Evolutionary conservation across 2,329 filamentous ascomycete species (phyloP).

Genomic region (Decorospora gaudefroyi): DNA sequence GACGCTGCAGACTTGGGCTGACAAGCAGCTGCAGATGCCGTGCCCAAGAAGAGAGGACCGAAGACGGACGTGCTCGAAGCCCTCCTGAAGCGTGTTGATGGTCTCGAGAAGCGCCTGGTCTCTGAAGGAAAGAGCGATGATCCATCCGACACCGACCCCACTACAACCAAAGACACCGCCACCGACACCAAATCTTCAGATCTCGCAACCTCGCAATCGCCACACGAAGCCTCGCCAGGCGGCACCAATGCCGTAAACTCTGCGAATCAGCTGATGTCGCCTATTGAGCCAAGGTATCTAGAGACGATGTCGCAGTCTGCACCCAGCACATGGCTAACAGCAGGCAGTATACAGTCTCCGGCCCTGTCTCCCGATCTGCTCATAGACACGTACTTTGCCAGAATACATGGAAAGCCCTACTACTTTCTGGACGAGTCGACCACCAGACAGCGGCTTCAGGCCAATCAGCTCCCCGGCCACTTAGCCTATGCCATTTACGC

Average conservation of each 20-base stretch:
- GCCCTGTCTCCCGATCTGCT: constrained; percentile 63
- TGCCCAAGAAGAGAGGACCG: constrained; percentile 86
- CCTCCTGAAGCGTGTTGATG: constrained; percentile 81
- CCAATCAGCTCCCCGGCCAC: constrained; percentile 63
- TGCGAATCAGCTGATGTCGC: constrained; percentile 44
- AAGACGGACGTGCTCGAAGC: constrained; percentile 90
- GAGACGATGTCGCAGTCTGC: constrained; percentile 9
- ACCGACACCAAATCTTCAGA: constrained; percentile 29
- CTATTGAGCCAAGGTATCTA: constrained; percentile 46
- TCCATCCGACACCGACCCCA: constrained; percentile 33
- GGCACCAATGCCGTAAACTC: constrained; percentile 29
- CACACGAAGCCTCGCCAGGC: constrained; percentile 35
- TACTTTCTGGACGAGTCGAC: constrained; percentile 78
- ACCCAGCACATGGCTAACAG: constrained; percentile 20
- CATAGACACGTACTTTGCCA: constrained; percentile 77
- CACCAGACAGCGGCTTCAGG: constrained; percentile 71
- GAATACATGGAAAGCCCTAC: constrained; percentile 81
- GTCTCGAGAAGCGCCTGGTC: constrained; percentile 78
- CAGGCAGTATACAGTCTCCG: constrained; percentile 47
- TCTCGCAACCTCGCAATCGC: constrained; percentile 23
- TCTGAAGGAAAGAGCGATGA: constrained; percentile 55
- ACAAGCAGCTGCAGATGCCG: constrained; percentile 64
- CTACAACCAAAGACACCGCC: constrained; percentile 27
- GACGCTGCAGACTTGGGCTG: constrained; percentile 16
- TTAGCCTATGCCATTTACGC: constrained; percentile 60